A percentile compares a stretch with the other conserved stretches of the same genome.
Conservation (phyloP, 148 eudicot genomes). For the Talinum fruticosum region DNA sequence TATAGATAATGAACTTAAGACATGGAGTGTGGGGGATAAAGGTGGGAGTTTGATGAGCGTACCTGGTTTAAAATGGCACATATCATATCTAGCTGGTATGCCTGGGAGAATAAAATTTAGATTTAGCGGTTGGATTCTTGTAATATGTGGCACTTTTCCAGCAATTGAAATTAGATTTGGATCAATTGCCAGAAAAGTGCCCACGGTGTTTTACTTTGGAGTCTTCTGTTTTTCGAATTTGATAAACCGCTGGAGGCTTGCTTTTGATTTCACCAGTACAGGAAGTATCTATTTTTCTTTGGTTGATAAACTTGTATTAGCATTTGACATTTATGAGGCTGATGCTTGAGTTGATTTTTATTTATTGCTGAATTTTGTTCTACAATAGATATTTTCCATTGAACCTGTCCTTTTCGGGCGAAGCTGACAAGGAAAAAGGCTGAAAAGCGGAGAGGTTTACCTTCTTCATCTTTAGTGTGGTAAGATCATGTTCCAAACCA, state of each 20-base stretch:
- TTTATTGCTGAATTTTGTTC: slow-evolving; percentile 46
- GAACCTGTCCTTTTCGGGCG: slow-evolving; percentile 58
- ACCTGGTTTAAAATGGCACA: background rate
- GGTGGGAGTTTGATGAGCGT: background rate
- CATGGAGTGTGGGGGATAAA: background rate
- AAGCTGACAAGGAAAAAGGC: slow-evolving; percentile 61
- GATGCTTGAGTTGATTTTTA: slow-evolving; percentile 41
- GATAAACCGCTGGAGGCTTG: background rate
- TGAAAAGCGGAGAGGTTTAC: slow-evolving; percentile 50
- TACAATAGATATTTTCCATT: slow-evolving; percentile 56
- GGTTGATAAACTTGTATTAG: slow-evolving; percentile 10
- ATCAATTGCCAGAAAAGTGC: background rate
- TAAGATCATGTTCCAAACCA: slow-evolving; percentile 47
- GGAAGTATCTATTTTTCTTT: background rate
- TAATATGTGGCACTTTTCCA: no score
- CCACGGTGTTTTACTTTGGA: background rate
- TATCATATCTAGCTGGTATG: background rate
- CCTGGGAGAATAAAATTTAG: background rate
- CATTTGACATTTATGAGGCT: slow-evolving; percentile 21
- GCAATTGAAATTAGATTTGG: background rate
- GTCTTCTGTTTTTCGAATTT: background rate
- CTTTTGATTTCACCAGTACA: background rate
- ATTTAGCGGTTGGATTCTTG: background rate
- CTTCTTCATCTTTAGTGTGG: slow-evolving; percentile 42
- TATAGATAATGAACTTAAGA: background rate